Evolutionary conservation across 345 rosid genomes (phyloP).

Genomic region (Nasturtium officinale): DNA sequence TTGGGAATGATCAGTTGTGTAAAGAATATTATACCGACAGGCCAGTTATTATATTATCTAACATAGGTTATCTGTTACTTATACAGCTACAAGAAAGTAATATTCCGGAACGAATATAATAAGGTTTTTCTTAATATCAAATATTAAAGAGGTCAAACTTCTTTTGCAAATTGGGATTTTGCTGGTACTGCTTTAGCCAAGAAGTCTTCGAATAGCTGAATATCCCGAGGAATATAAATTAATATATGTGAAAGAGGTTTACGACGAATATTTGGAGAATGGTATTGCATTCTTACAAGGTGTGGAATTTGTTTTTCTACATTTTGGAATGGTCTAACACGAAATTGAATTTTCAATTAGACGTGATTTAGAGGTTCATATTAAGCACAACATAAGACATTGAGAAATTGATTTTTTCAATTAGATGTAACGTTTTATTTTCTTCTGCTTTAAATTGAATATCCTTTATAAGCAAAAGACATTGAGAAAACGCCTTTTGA

Average conservation of each 20-base stretch:
- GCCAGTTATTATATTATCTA: slow-evolving; percentile 19
- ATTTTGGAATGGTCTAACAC: neutral
- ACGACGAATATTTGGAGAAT: slow-evolving; percentile 34
- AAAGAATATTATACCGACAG: slow-evolving; percentile 7
- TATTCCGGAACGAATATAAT: slow-evolving; percentile 3
- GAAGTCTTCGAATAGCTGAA: slow-evolving; percentile 32
- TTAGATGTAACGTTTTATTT: too few species aligned
- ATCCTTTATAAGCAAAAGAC: too few species aligned
- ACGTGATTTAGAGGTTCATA: neutral
- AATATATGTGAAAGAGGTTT: slow-evolving; percentile 15
- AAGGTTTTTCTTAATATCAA: slow-evolving; percentile 2
- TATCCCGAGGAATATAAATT: slow-evolving; percentile 37
- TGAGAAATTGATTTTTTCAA: too few species aligned
- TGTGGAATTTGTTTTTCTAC: neutral
- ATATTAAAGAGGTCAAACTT: slow-evolving; percentile 35
- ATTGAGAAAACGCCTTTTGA: too few species aligned
- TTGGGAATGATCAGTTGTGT: neutral
- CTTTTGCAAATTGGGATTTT: slow-evolving; percentile 21
- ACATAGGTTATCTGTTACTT: slow-evolving; percentile 18
- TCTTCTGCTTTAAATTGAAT: too few species aligned
- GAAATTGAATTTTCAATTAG: neutral
- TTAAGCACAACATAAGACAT: too few species aligned
- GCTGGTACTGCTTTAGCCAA: slow-evolving; percentile 22
- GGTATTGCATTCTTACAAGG: slow-evolving; percentile 3
- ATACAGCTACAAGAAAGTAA: slow-evolving; percentile 11